Conservation (phyloP, 139 green algal genomes). For the Ulvella scutata region DNA sequence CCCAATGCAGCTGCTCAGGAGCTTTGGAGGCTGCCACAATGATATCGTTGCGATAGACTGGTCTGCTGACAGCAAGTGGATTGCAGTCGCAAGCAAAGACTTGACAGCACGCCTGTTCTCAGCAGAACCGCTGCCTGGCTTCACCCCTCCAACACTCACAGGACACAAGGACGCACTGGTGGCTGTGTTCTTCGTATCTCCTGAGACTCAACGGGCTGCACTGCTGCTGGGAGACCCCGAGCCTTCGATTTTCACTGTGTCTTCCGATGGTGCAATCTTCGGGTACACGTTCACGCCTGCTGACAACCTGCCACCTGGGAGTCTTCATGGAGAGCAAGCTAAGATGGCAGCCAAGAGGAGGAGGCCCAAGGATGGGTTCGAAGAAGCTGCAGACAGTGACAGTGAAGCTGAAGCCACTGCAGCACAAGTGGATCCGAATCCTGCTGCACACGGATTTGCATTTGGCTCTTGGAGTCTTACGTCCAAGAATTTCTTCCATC, state of each 20-base stretch:
- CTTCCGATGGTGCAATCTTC: slow-evolving; percentile 72
- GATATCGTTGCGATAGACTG: slow-evolving; percentile 82
- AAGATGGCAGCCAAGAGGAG: slow-evolving; percentile 1
- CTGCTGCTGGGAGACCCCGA: neutral
- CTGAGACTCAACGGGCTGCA: neutral
- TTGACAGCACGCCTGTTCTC: slow-evolving; percentile 62
- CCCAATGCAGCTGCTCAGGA: slow-evolving; percentile 81
- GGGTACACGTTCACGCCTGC: slow-evolving; percentile 40
- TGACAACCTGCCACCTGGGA: neutral
- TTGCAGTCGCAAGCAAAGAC: slow-evolving; percentile 71
- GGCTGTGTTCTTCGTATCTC: slow-evolving; percentile 53
- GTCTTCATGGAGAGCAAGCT: neutral
- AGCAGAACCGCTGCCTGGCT: slow-evolving; percentile 63
- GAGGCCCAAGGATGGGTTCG: neutral
- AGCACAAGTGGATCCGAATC: neutral
- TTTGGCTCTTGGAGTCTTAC: slow-evolving; percentile 17
- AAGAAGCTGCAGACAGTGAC: slow-evolving; percentile 7
- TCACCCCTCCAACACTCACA: slow-evolving; percentile 50
- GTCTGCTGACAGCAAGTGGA: slow-evolving; percentile 49
- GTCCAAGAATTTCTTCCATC: slow-evolving; percentile 36
- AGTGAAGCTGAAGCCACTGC: neutral
- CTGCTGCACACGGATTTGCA: slow-evolving; percentile 5
- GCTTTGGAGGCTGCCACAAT: slow-evolving; percentile 63
- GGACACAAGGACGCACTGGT: slow-evolving; percentile 68
- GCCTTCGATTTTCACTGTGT: slow-evolving; percentile 48